Evolutionary conservation across 345 rosid genomes (phyloP), one percentile per base, ranked within the genome.

Genomic region (Citrus hindsii): DNA sequence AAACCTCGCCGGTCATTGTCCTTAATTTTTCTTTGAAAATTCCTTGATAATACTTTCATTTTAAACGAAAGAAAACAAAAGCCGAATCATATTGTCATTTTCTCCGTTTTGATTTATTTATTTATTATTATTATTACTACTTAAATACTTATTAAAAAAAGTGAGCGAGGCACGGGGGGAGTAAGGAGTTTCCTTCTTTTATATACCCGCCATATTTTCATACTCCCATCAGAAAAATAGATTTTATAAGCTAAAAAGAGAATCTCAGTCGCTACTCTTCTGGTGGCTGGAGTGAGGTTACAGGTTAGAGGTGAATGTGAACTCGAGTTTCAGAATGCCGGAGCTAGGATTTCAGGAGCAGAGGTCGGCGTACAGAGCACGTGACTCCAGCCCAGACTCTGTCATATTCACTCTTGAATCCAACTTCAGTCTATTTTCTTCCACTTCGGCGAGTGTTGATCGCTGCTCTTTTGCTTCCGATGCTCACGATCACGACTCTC

Each of bases 401-500:
- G 83, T 90, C 48, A 90, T 87, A 78, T 92, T 92, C 91, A 87
- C 98, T 27, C 89, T 86, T 46, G 98, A 94, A 74, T 89, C 95
- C 30, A 92, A 88, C 78, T 91, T 92, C 79, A 93, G 97, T 61
- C 90, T 91, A 69, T 93, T 93, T 83, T 90, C 99, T 55, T 93
- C 99, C 63, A 90, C 98, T 76, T 91, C 98, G 75, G 94, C 91
- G 22, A 91, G 97, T 79, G 97, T 93, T 71, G 97, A 89, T 77
- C 98, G 95, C 83, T 93, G 94, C 90, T 95, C 98, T 63, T 88
- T 91, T 33, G 89, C 94, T 30, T 93, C 98, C 76, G 97, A 93
- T 61, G 88, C 90, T 74, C 89, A 82, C 73, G 96, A 93, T 71
- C 93, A 79, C 62, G 94, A 91, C 79, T 89, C 92, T 67, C 79